These are phyloP conservation scores for Talaromyces atroroseus DNA, from an alignment of 2,329 filamentous ascomycete genomes.

Conservation along the genomic window DNA sequence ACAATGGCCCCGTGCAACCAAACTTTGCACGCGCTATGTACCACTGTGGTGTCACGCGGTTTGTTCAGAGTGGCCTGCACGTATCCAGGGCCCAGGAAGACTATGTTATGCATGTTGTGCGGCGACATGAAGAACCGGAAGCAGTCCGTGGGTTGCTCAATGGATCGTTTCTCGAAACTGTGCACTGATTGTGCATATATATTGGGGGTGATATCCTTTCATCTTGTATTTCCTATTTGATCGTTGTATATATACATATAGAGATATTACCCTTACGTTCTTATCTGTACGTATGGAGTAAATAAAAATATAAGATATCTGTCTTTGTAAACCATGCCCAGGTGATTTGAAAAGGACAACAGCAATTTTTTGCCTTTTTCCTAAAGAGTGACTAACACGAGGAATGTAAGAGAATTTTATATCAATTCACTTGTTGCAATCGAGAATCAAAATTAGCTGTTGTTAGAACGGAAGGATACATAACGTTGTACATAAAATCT, in stretches of 20 bases:
- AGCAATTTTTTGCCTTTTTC: background rate
- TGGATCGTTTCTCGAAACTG: constrained; percentile 11
- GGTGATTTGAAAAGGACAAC: background rate
- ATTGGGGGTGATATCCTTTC: background rate
- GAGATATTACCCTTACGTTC: background rate
- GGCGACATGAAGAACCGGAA: constrained; percentile 38
- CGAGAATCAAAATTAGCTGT: background rate
- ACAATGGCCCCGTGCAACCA: constrained; percentile 39
- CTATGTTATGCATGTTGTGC: constrained; percentile 43
- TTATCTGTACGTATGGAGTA: no score
- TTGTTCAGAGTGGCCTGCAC: constrained; percentile 30
- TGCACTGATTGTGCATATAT: background rate
- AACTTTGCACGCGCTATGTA: constrained; percentile 46
- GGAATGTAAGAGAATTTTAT: background rate
- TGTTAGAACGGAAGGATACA: background rate
- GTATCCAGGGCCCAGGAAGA: constrained; percentile 32
- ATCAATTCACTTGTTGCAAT: background rate
- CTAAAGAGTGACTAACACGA: background rate
- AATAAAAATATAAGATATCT: background rate
- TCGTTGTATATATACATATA: background rate
- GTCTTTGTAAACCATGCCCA: background rate
- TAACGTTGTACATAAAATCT: background rate
- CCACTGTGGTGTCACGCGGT: constrained; percentile 44
- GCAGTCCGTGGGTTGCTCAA: constrained; percentile 29
- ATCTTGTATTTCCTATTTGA: background rate